Percentiles rank a stretch among this genome's conserved stretches.
Evolutionary conservation across 805 yeast genomes (phyloP).

Genomic region (Zygosaccharomyces rouxii): DNA sequence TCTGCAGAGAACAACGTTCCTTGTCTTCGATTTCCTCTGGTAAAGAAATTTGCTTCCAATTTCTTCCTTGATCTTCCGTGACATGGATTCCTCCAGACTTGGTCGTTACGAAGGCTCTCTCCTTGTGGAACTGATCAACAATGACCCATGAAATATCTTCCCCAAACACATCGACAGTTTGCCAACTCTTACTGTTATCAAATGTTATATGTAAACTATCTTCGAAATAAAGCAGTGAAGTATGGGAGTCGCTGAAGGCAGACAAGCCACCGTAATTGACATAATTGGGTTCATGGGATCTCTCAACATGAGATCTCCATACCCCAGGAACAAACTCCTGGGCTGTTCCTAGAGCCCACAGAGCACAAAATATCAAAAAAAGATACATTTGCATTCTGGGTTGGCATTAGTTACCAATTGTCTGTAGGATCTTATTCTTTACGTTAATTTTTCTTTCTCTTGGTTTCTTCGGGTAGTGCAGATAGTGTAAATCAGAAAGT

Average conservation of each 20-base stretch:
- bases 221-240: neutral
- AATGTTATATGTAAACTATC: neutral
- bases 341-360: neutral
- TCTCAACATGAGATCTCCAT: neutral
- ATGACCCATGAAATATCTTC: slow-evolving; percentile 3
- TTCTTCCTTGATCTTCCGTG: slow-evolving; percentile 29
- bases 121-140: slow-evolving; percentile 15
- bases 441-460: too few relatives aligned
- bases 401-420: neutral
- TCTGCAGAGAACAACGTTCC: slow-evolving; percentile 3
- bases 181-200: slow-evolving; percentile 54
- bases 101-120: slow-evolving; percentile 17
- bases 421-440: too few relatives aligned
- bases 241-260: neutral
- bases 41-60: slow-evolving; percentile 17
- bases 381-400: neutral
- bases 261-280: neutral
- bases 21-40: neutral
- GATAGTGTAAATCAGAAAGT: too few relatives aligned
- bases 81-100: slow-evolving; percentile 13
- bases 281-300: neutral
- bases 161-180: slow-evolving; percentile 8
- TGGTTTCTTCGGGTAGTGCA: too few relatives aligned
- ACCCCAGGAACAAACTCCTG: neutral
- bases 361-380: neutral